phyloP scores from a whole-genome alignment of 2,329 filamentous ascomycete species.

The Nigrospora oryzae region DNA sequence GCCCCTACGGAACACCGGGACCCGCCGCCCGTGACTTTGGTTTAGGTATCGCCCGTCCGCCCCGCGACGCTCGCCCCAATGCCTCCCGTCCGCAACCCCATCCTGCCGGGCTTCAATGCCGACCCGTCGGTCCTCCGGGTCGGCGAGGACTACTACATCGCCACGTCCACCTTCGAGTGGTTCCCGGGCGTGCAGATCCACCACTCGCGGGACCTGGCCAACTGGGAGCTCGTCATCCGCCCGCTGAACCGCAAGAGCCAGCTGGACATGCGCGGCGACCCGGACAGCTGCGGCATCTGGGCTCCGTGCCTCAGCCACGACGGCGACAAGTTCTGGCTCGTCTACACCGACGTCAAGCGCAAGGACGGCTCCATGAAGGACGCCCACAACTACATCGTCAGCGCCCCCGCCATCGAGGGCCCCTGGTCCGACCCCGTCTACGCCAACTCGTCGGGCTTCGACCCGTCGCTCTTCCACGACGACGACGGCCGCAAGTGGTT shows the following conservation, averaged over 20 bases:
- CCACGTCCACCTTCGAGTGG: conserved; percentile 48
- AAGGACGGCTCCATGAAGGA: conserved; percentile 60
- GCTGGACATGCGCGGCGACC: conserved; percentile 49
- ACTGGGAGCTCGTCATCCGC: conserved; percentile 38
- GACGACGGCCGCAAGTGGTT: conserved; percentile 48
- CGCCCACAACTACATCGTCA: conserved; percentile 56
- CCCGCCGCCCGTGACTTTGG: no score
- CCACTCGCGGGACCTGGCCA: conserved; percentile 42
- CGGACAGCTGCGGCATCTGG: conserved; percentile 55
- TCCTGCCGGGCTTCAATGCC: conserved; percentile 47
- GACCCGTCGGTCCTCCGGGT: conserved; percentile 46
- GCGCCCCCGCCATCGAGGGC: conserved; percentile 40
- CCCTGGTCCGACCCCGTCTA: conserved; percentile 55
- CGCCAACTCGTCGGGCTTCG: conserved; percentile 53
- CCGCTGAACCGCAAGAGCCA: conserved; percentile 41
- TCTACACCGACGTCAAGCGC: conserved; percentile 59
- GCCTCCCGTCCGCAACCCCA: conserved; percentile 42
- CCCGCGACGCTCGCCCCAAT: conserved; percentile 16
- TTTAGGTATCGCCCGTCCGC: no score
- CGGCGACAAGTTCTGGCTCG: conserved; percentile 51
- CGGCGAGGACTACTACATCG: conserved; percentile 45
- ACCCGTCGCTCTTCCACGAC: conserved; percentile 52
- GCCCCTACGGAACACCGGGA: no score
- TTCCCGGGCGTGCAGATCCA: conserved; percentile 47
- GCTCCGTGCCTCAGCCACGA: conserved; percentile 56